A percentile compares a stretch with the other conserved stretches of the same genome.
phyloP scores from a whole-genome alignment of 768 basidiomycete species.

The Clitopilus passeckerianus region DNA sequence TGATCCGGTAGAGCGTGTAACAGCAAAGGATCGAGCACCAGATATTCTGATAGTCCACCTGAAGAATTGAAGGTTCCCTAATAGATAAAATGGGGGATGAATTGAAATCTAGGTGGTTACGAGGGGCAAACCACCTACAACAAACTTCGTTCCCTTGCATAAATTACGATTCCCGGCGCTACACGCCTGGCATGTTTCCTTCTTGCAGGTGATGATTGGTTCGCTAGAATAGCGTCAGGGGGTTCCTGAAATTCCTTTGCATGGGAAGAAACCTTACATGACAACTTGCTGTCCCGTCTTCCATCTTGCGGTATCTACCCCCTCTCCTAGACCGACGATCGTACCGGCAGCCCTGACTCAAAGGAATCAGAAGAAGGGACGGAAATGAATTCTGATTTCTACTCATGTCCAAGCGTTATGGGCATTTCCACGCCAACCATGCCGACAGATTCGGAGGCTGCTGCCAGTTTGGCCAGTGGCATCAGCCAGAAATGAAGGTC shows the following conservation, averaged over 20 bases:
- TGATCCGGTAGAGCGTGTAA: slow-evolving; percentile 32
- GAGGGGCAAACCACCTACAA: slow-evolving; percentile 20
- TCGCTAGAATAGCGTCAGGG: slow-evolving; percentile 23
- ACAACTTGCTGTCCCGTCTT: slow-evolving; percentile 27
- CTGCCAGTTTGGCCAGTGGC: slow-evolving; percentile 22
- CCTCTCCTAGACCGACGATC: slow-evolving; percentile 26
- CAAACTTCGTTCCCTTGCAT: slow-evolving; percentile 26
- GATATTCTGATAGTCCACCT: slow-evolving; percentile 41
- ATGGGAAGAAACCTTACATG: slow-evolving; percentile 17
- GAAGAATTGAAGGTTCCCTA: slow-evolving; percentile 33
- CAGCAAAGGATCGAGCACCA: slow-evolving; percentile 25
- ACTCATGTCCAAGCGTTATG: slow-evolving; percentile 44
- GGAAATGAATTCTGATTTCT: not conserved
- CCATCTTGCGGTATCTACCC: slow-evolving; percentile 26
- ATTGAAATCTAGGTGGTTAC: not conserved
- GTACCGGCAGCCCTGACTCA: slow-evolving; percentile 26
- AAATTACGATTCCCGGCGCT: slow-evolving; percentile 25
- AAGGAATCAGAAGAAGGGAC: not conserved
- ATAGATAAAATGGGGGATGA: not conserved
- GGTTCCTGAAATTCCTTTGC: not conserved
- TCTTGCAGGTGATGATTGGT: slow-evolving; percentile 35
- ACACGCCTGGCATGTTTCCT: slow-evolving; percentile 27
- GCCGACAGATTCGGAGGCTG: slow-evolving; percentile 24
- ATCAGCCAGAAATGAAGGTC: slow-evolving; percentile 40
- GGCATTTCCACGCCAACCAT: slow-evolving; percentile 35